Base-by-base conservation (phyloP, 495 filamentous ascomycete genomes). In the Annulohypoxylon moriforme region DNA sequence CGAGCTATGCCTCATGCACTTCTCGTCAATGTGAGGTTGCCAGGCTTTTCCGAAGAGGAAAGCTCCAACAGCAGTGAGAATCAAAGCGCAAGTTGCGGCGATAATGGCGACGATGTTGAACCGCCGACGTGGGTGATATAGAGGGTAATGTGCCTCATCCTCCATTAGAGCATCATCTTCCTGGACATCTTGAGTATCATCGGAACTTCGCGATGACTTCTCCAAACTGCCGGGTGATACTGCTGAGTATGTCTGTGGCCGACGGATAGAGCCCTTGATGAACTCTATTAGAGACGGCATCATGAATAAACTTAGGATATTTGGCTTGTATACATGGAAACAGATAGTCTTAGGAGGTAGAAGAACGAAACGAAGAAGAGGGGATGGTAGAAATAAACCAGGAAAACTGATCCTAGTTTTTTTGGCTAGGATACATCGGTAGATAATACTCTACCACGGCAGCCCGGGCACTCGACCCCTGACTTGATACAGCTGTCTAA, bases 151-250 rank as follows among this genome's bases (percentile, higher is more conserved):
- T 8, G 44, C 44, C 4, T 49, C 44, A 49, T 49, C 44, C 7
- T 20, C 44, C 44, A 49, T 49, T 3, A 49, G 44, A 49, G 44
- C 44, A 49, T 49, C 44, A 49, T 49, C 44, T 11, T 49, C 44
- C 44, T 49, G 44, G 20, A 18, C 18, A 25, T 49, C 18, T 49
- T 20, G 44, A 24, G 44, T 14, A 22, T 49, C 44, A 25, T 49
- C 44, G 16, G 44, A 49, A 49, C 4, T 25, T 24, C 44, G 18
- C 25, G 22, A 49, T 5, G 44, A 49, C 9, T 49, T 49, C 16
- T 49, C 44, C 18, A 49, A 3, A 24, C 22, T 49, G 16, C 14
- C 44, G 3, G 44, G 16, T 49, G 44, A 25, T 3, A 49, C 44
- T 0, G 44, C 44, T 24, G 44, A 49, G 7, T 49, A 49, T 25